Base-by-base conservation (phyloP, 192 early-diverging fungal species). In the Geosiphon pyriformis region DNA sequence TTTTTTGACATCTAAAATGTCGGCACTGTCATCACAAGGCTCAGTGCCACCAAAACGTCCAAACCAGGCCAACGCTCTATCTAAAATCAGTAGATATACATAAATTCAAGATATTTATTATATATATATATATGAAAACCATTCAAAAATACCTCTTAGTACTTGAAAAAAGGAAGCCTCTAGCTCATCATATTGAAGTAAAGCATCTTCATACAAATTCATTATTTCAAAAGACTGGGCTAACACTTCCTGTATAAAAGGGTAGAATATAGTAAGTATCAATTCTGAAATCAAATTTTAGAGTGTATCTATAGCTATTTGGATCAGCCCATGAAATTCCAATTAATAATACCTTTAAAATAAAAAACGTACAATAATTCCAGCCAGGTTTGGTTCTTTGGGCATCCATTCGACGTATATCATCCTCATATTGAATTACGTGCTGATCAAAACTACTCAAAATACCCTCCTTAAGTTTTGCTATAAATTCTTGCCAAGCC, bases 361-460 rank as follows among this genome's bases (percentile, higher is more conserved):
- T 86, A 72, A 99, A 99, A 73, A 94, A 98, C 51, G 84, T 88
- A 74, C 95, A 98, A 75, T 96, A 99, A 74, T 99, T 99, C 97
- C 97, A 99, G 0, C 97, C 97, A 4, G 96, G 95, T 76, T 98
- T 84, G 60, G 94, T 80, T 51, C 97, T 77, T 72, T 97, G 94
- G 29, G 90, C 84, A 53, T 99, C 97, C 50, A 96, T 67, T 23
- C 90, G 79, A 6, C 92, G 77, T 22, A 92, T 93, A 74, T 96
- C 94, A 37, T 88, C 94, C 68, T 98, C 92, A 61, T 90, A 90
- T 48, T 87, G 90, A 59, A 82, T 58, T 10, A 99, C 86, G 22
- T 91, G 87, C 61, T 81, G 80, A 66, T 88, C 88, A 57, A 95
- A 89, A 27, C 87, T 86, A 2, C 76, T 71, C 1, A 91, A 30